These are phyloP conservation scores for Talaromyces verruculosus DNA, from an alignment of 2,329 filamentous ascomycete genomes.

Conservation along the genomic window DNA sequence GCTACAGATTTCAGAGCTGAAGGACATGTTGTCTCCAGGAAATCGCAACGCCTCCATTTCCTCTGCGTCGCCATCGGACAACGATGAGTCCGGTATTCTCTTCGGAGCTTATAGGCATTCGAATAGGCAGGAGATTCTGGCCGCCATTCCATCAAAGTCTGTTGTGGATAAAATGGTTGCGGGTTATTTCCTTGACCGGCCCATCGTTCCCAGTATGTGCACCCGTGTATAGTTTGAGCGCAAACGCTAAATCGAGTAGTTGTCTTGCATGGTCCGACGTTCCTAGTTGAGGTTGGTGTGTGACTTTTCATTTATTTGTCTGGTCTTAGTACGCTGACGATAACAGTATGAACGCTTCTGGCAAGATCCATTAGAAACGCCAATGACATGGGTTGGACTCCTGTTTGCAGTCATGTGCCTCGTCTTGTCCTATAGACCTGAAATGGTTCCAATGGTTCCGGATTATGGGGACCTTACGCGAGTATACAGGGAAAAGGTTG, in stretches of 20 bases:
- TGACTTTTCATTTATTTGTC: background rate
- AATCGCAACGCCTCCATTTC: background rate
- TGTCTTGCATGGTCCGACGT: constrained; percentile 7
- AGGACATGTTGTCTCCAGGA: background rate
- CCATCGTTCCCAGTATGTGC: constrained; percentile 6
- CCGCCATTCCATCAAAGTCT: constrained; percentile 4
- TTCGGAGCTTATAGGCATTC: background rate
- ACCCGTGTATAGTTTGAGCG: background rate
- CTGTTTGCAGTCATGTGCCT: constrained; percentile 11
- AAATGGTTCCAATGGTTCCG: background rate
- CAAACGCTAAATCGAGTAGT: constrained; percentile 5
- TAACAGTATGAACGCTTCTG: constrained; percentile 12
- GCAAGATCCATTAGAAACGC: constrained; percentile 3
- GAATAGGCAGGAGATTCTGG: constrained; percentile 7
- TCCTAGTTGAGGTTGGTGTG: constrained; percentile 12
- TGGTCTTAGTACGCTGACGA: background rate
- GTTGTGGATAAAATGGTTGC: constrained; percentile 10
- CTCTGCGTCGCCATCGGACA: background rate
- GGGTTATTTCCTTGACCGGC: constrained; percentile 10
- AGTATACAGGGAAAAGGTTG: constrained; percentile 9
- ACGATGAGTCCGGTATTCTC: constrained; percentile 1
- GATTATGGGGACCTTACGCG: background rate
- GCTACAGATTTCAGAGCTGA: constrained; percentile 3
- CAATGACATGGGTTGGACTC: constrained; percentile 6
- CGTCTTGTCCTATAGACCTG: constrained; percentile 8